phyloP scores from a whole-genome alignment of 192 early-diverging fungal species.

The Backusella parvicylindrica region DNA sequence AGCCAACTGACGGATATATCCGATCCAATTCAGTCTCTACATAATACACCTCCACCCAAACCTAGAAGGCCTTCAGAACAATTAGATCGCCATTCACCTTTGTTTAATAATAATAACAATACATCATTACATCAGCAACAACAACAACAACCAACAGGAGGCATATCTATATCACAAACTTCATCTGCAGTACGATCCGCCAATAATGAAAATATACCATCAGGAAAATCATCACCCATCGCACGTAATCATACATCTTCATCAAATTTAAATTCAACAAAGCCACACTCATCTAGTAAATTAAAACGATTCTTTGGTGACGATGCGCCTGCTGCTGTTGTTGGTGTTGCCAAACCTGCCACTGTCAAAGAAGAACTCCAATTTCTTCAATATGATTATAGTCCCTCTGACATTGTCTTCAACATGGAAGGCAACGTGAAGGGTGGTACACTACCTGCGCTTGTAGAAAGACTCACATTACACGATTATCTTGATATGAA shows the following conservation, averaged over 20 bases:
- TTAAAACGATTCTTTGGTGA: constrained; percentile 64
- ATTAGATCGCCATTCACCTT: background rate
- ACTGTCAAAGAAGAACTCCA: constrained; percentile 41
- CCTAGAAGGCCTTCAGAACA: background rate
- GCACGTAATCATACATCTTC: background rate
- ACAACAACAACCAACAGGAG: background rate
- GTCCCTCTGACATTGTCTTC: constrained; percentile 61
- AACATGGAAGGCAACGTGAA: constrained; percentile 78
- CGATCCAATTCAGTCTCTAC: background rate
- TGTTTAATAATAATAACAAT: background rate
- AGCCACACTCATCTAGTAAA: constrained; percentile 29
- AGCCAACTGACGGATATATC: background rate
- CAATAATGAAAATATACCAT: background rate
- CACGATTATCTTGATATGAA: constrained; percentile 67
- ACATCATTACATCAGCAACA: background rate
- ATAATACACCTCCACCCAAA: background rate
- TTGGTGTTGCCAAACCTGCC: background rate
- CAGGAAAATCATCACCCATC: background rate
- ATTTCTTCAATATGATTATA: constrained; percentile 69
- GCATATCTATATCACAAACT: background rate
- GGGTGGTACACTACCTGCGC: constrained; percentile 75
- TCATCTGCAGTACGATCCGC: background rate
- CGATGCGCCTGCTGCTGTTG: constrained; percentile 26
- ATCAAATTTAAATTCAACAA: background rate
- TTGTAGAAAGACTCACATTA: constrained; percentile 77